Evolutionary conservation across 768 basidiomycete genomes (phyloP).

Genomic region (Tephrocybe sp.): DNA sequence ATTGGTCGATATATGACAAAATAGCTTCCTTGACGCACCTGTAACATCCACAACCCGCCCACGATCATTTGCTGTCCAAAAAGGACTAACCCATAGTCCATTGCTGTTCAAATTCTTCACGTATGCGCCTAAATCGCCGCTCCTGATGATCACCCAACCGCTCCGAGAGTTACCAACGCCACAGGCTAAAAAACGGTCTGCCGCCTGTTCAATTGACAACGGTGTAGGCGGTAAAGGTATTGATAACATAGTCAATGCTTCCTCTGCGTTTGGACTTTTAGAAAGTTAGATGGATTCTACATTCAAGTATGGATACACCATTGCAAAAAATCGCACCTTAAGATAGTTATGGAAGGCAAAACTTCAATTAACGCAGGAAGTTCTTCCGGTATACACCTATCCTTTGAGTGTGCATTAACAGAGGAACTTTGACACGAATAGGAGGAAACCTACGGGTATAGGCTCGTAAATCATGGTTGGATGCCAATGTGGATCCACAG

Average conservation of each 20-base stretch:
- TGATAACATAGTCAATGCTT: conserved; percentile 69
- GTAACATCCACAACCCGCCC: conserved; percentile 77
- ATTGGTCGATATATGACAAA: not conserved
- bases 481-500: conserved; percentile 48
- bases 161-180: conserved; percentile 47
- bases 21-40: conserved; percentile 38
- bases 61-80: conserved; percentile 50
- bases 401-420: conserved; percentile 34
- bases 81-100: conserved; percentile 70
- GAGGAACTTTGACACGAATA: not conserved
- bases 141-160: conserved; percentile 71
- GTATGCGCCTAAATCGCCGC: conserved; percentile 72
- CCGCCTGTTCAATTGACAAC: conserved; percentile 63
- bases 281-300: not conserved
- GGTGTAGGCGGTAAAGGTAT: conserved; percentile 45
- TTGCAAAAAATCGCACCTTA: conserved; percentile 48
- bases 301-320: not conserved
- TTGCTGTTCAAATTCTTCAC: conserved; percentile 38
- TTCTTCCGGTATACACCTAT: conserved; percentile 78
- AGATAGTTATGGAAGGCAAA: conserved; percentile 56
- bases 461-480: conserved; percentile 81
- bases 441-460: conserved; percentile 59
- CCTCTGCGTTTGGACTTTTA: conserved; percentile 85
- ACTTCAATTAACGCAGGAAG: conserved; percentile 62
- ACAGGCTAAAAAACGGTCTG: conserved; percentile 55